Base-by-base conservation (phyloP, 192 early-diverging fungal genomes). In the Thoreauomyces humboldtii region DNA sequence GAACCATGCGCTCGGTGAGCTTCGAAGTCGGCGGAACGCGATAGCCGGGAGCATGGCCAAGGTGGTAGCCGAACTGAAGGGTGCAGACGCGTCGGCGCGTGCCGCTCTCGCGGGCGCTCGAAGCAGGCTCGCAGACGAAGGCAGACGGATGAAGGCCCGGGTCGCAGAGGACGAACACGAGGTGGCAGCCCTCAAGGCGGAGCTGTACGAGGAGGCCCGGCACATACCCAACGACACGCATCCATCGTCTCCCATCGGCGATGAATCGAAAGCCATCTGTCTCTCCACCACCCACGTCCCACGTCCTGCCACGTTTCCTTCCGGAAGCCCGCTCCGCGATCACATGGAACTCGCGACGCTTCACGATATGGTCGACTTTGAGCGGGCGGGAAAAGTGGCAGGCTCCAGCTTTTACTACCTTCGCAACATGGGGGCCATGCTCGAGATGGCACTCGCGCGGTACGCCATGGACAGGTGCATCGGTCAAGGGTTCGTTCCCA, bases 351-450 rank as follows among this genome's bases (percentile, higher is more conserved):
- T 97, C 36, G 80, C 81, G n/a, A 62, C 72, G 44, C 25, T 69
- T 2, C 77, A 89, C 64, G 90, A 87, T 27, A 71, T 94, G 50
- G 75, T 91, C 7, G 91, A 97, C 69, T 88, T 94, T 66, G 84
- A 90, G 38, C 81, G 90, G 22, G 92, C 88, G 15, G 83, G 92
- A 0, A 77, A 83, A 41, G 91, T 92, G 9, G 80, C 90, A 0
- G 93, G 94, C 2, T 83, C 83, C 21, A 78, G 89, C 24, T 97
- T 91, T 63, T 92, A 94, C 67, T 94, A 91, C 65, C 83, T 94
- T 48, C 88, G 88, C 50, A 90, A 91, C 55, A 83, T 81, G n/a
- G 93, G 87, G n/a, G 91, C 87, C 0, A 69, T 95, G 43, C 70
- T 97, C 19, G 94, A 97, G 71, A 76, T 92, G 46, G 93, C 92